A percentile compares a stretch with the other conserved stretches of the same genome.
Conservation (phyloP, 1,284 basidiomycete genomes). For the Ganoderma leucocontextum region DNA sequence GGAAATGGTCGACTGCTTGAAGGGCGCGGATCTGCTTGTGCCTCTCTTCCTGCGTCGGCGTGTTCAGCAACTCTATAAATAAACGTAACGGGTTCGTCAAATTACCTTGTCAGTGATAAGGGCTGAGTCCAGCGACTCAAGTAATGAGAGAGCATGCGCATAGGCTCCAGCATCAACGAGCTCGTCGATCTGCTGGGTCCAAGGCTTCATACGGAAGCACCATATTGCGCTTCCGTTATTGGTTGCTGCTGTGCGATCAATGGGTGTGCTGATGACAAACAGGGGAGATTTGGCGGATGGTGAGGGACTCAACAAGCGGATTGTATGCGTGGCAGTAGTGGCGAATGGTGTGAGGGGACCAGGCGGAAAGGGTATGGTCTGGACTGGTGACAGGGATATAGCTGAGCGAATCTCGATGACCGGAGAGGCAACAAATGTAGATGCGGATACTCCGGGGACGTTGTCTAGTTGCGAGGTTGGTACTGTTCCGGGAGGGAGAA, state of each 20-base stretch:
- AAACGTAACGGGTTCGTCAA: neutral
- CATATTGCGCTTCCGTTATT: slow-evolving; percentile 82
- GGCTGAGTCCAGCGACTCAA: slow-evolving; percentile 75
- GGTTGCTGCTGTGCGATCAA: slow-evolving; percentile 68
- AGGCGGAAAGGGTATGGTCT: slow-evolving; percentile 76
- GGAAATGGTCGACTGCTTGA: slow-evolving; percentile 83
- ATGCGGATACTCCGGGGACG: slow-evolving; percentile 24
- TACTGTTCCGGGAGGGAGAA: slow-evolving; percentile 75
- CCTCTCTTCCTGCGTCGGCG: slow-evolving; percentile 56
- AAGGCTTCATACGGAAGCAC: slow-evolving; percentile 75
- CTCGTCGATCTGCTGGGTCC: slow-evolving; percentile 88
- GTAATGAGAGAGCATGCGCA: slow-evolving; percentile 81
- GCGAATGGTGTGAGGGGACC: slow-evolving; percentile 40
- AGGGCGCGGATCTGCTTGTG: slow-evolving; percentile 69
- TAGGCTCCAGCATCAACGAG: slow-evolving; percentile 80
- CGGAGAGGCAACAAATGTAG: slow-evolving; percentile 57
- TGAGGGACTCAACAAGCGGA: slow-evolving; percentile 67
- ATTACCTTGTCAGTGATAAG: slow-evolving; percentile 74
- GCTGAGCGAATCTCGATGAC: slow-evolving; percentile 84
- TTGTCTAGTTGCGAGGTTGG: slow-evolving; percentile 44
- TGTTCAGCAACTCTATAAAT: neutral
- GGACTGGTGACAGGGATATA: slow-evolving; percentile 70
- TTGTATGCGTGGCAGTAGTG: slow-evolving; percentile 50
- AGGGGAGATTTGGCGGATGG: slow-evolving; percentile 63
- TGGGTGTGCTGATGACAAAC: slow-evolving; percentile 77